Percentiles rank a stretch among this genome's conserved stretches.
Evolutionary conservation across 495 filamentous ascomycete species (phyloP).

Genomic region (Penicillium longicatenatum): DNA sequence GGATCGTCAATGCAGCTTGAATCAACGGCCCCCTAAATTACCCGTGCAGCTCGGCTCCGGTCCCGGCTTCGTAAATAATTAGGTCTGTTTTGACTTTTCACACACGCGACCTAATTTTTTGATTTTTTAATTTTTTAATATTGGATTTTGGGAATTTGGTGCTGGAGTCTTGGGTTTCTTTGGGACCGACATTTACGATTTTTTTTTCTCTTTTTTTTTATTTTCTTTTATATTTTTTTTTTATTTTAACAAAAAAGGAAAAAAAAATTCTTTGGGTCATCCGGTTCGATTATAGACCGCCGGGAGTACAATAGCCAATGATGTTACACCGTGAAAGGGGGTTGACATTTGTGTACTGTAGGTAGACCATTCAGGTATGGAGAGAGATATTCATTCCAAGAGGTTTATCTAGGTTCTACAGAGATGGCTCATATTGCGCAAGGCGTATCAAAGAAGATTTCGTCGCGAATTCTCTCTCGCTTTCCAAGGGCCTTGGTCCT

Average conservation of each 20-base stretch:
- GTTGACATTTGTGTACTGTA: conserved; percentile 4
- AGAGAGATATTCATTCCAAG: not conserved
- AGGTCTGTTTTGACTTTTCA: conserved; percentile 5
- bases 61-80: conserved; percentile 5
- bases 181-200: not conserved
- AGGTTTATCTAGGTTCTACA: not conserved
- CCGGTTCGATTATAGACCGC: conserved; percentile 14
- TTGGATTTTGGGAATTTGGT: not conserved
- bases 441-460: not conserved
- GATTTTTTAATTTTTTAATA: not conserved
- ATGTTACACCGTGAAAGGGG: conserved; percentile 22
- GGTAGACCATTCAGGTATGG: not conserved
- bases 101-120: conserved; percentile 13
- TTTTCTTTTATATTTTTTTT: too few relatives aligned
- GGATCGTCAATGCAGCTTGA: conserved; percentile 29
- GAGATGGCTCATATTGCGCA: not conserved
- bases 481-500: not conserved
- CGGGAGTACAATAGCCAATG: not conserved
- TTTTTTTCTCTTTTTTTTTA: not conserved
- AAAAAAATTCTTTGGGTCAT: not conserved
- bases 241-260: too few relatives aligned
- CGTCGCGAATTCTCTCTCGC: not conserved
- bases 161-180: too few relatives aligned
- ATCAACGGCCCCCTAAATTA: conserved; percentile 30
- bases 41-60: conserved; percentile 14